These are phyloP conservation scores for Diaporthe aspalathi DNA, from an alignment of 2,329 filamentous ascomycete genomes.

Conservation along the genomic window DNA sequence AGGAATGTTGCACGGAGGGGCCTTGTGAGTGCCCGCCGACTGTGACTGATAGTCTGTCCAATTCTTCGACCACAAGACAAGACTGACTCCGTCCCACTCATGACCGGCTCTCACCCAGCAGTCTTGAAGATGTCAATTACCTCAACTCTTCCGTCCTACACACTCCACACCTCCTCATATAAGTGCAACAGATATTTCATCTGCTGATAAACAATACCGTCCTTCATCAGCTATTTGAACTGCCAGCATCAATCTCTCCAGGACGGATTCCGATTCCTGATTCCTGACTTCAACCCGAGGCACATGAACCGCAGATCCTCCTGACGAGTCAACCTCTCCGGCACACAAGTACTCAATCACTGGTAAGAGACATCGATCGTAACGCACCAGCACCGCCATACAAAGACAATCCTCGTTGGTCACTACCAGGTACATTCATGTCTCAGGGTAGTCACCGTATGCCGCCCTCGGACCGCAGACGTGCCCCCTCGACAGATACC, in stretches of 20 bases:
- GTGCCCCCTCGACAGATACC: not conserved
- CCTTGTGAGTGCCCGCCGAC: not conserved
- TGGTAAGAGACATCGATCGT: not conserved
- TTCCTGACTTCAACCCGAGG: not conserved
- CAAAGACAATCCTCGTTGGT: no score
- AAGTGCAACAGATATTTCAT: not conserved
- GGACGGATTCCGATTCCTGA: not conserved
- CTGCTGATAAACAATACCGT: not conserved
- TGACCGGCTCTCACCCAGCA: not conserved
- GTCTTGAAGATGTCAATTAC: no score
- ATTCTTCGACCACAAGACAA: not conserved
- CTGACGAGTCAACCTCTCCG: no score
- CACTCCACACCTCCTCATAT: not conserved
- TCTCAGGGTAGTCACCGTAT: not conserved
- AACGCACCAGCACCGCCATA: not conserved
- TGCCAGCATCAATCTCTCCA: not conserved
- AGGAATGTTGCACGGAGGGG: no score
- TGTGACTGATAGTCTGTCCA: not conserved
- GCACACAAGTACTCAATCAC: not conserved
- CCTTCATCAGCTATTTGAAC: not conserved
- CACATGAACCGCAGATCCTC: not conserved
- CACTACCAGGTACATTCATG: not conserved
- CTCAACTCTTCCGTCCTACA: not conserved
- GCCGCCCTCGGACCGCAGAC: conserved; percentile 4
- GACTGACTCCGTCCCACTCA: not conserved